Percentiles rank a stretch among this genome's conserved stretches.
These are phyloP conservation scores for Curvularia eragrostidis DNA, from an alignment of 2,329 filamentous ascomycete species.

Conservation along the genomic window DNA sequence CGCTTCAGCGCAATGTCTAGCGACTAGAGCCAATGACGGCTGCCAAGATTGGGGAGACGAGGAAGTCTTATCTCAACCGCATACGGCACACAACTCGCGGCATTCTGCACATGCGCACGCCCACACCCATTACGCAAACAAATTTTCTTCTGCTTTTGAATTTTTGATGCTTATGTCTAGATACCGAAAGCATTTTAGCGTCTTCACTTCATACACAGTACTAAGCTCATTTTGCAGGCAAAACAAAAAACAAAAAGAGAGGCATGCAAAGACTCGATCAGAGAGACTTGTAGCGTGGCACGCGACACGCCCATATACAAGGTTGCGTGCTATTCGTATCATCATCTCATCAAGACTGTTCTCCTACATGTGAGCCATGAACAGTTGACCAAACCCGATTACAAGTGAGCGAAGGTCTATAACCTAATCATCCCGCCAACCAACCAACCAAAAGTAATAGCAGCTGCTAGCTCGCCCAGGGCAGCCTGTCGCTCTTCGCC, in stretches of 20 bases:
- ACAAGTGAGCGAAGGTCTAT: slow-evolving; percentile 35
- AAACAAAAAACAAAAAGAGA: background rate
- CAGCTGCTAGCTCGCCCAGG: slow-evolving; percentile 13
- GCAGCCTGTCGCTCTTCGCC: slow-evolving; percentile 10
- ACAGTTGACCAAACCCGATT: slow-evolving; percentile 23
- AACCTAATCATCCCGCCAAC: slow-evolving; percentile 25
- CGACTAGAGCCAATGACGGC: slow-evolving; percentile 17
- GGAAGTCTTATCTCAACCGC: background rate
- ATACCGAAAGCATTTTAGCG: background rate
- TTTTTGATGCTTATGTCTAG: background rate
- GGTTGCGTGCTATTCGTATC: slow-evolving; percentile 36
- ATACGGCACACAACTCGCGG: background rate
- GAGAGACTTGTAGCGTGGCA: slow-evolving; percentile 22
- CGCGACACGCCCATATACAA: slow-evolving; percentile 34
- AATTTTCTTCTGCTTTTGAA: background rate
- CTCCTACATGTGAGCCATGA: slow-evolving; percentile 25
- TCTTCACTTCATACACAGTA: background rate
- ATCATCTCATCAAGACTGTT: slow-evolving; percentile 27
- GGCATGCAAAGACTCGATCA: slow-evolving; percentile 1
- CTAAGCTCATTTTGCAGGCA: background rate
- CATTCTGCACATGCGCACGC: background rate
- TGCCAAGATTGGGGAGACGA: slow-evolving; percentile 8
- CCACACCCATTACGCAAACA: background rate
- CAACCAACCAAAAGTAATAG: slow-evolving; percentile 13
- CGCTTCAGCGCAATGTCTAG: slow-evolving; percentile 14